phyloP scores from a whole-genome alignment of 176 grass and related monocot species.

The Lolium multiflorum region DNA sequence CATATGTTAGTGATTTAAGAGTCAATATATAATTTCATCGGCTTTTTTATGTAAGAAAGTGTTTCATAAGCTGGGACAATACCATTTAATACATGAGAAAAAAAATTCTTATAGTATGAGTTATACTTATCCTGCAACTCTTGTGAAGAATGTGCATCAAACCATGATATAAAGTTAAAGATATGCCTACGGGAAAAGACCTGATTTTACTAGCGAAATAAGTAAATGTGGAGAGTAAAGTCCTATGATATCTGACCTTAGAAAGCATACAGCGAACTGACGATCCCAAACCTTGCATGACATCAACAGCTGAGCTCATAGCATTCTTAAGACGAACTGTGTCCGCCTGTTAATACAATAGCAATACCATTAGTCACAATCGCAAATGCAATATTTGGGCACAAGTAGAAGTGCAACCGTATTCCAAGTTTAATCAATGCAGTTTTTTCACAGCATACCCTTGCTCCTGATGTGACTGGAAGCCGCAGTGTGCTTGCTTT shows the following conservation, averaged over 20 bases:
- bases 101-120: constrained; percentile 15
- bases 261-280: constrained; percentile 70
- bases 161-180: constrained; percentile 12
- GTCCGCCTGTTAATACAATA: constrained; percentile 63
- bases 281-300: constrained; percentile 90
- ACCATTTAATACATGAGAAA: constrained; percentile 13
- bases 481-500: constrained; percentile 92
- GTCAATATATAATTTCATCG: background rate
- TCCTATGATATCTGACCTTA: constrained; percentile 65
- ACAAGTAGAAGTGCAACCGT: constrained; percentile 5
- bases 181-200: background rate
- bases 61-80: background rate
- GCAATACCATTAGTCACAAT: constrained; percentile 37
- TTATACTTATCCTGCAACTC: constrained; percentile 4
- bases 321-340: constrained; percentile 81
- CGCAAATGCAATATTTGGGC: constrained; percentile 13
- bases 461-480: constrained; percentile 74
- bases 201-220: constrained; percentile 9
- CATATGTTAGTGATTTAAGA: constrained; percentile 1
- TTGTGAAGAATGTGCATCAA: background rate
- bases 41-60: background rate
- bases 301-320: constrained; percentile 84
- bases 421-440: constrained; percentile 26
- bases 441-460: constrained; percentile 57
- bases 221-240: background rate